Conservation (phyloP, 2,329 filamentous ascomycete genomes). For the Cercospora sojina region DNA sequence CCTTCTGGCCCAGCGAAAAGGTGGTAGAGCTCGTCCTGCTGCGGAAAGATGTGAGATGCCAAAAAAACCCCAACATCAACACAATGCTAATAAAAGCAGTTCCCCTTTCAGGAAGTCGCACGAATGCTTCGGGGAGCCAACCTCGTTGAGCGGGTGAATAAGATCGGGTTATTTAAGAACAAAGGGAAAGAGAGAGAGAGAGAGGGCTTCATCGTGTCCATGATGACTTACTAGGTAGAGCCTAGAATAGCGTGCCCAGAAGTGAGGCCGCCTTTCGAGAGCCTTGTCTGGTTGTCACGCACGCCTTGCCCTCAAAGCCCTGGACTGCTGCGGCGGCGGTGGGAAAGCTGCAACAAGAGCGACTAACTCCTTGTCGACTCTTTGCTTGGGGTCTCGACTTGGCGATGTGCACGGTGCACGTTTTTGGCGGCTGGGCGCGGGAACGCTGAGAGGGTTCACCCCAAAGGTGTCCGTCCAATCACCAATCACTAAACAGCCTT, state of each 20-base stretch:
- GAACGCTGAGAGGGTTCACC: not conserved
- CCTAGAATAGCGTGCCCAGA: conserved; percentile 14
- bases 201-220: too few relatives aligned
- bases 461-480: not conserved
- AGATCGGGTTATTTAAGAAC: not conserved
- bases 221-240: conserved; percentile 9
- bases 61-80: not conserved
- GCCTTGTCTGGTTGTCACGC: conserved; percentile 6
- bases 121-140: not conserved
- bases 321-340: not conserved
- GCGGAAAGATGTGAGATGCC: not conserved
- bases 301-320: conserved; percentile 2
- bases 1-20: not conserved
- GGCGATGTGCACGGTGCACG: conserved; percentile 8
- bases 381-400: conserved; percentile 17
- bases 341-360: not conserved
- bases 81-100: not conserved
- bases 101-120: not conserved
- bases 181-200: conserved; percentile 1
- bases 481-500: not conserved
- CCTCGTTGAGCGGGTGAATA: not conserved
- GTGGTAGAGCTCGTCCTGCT: not conserved
- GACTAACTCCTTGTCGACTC: not conserved
- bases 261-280: not conserved
- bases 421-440: not conserved